Conservation (phyloP, 2,329 filamentous ascomycete genomes). For the Venturia nashicola region DNA sequence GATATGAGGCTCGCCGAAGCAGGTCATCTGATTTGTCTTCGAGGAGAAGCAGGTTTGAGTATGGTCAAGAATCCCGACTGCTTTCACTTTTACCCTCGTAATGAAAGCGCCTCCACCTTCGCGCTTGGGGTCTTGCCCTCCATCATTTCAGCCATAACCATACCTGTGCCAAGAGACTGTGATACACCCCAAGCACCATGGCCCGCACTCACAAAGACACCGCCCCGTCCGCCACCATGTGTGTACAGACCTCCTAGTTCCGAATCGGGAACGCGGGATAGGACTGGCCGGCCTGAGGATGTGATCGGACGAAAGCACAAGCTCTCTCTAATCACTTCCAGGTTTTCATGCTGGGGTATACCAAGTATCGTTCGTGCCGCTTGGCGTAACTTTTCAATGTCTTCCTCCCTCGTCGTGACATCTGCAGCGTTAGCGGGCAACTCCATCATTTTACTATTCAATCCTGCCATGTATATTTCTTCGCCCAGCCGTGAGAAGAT, state of each 20-base stretch:
- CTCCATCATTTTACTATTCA: constrained; percentile 50
- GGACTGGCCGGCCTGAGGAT: constrained; percentile 48
- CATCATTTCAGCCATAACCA: constrained; percentile 59
- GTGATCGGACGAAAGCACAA: constrained; percentile 66
- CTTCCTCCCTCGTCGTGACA: constrained; percentile 32
- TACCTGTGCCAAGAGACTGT: constrained; percentile 51
- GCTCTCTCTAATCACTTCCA: constrained; percentile 51
- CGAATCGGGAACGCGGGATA: constrained; percentile 44
- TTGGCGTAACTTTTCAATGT: constrained; percentile 38
- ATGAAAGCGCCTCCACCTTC: not conserved
- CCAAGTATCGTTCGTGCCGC: constrained; percentile 39
- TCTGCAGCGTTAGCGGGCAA: constrained; percentile 46
- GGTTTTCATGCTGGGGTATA: constrained; percentile 31
- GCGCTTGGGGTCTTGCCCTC: constrained; percentile 31
- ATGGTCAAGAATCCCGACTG: too few species aligned
- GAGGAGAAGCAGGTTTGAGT: too few species aligned
- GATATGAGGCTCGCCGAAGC: too few species aligned
- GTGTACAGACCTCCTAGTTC: constrained; percentile 41
- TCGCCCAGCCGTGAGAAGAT: constrained; percentile 55
- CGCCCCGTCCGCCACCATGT: constrained; percentile 34
- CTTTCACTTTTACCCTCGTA: not conserved
- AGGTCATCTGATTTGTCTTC: too few species aligned
- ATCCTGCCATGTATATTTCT: constrained; percentile 60
- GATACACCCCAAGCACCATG: constrained; percentile 60
- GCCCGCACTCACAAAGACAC: constrained; percentile 58